A percentile compares a stretch with the other conserved stretches of the same genome.
These are phyloP conservation scores for Gliomastix tumulicola DNA, from an alignment of 2,329 filamentous ascomycete genomes.

Conservation along the genomic window DNA sequence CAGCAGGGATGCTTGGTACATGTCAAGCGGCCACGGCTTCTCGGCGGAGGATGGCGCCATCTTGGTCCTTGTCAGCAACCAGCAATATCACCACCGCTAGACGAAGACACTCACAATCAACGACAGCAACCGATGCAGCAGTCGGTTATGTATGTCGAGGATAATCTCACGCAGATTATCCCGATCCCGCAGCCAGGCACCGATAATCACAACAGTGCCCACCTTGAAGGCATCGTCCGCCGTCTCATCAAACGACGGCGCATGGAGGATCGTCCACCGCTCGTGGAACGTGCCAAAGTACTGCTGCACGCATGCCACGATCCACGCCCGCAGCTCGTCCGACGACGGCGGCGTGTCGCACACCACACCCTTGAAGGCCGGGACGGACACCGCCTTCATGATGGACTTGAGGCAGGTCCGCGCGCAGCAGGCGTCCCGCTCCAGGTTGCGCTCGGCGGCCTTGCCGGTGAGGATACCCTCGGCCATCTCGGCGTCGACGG, in stretches of 20 bases:
- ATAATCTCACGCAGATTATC: slow-evolving; percentile 14
- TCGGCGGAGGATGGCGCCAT: slow-evolving; percentile 1
- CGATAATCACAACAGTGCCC: slow-evolving; percentile 27
- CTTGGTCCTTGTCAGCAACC: neutral
- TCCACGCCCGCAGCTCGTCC: slow-evolving; percentile 8
- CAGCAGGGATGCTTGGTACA: slow-evolving; percentile 25
- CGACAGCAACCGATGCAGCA: slow-evolving; percentile 14
- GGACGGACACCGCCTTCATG: neutral
- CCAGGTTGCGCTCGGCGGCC: neutral
- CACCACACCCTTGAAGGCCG: neutral
- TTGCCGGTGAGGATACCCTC: neutral
- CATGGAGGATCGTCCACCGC: slow-evolving; percentile 31
- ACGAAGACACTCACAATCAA: slow-evolving; percentile 8
- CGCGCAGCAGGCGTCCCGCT: neutral
- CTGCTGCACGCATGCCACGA: slow-evolving; percentile 11
- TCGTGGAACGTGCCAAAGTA: slow-evolving; percentile 34
- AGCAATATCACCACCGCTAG: neutral
- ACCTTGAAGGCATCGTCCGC: slow-evolving; percentile 15
- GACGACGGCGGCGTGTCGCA: neutral
- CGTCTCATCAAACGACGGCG: slow-evolving; percentile 22
- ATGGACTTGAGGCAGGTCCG: slow-evolving; percentile 1
- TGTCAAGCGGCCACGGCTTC: slow-evolving; percentile 17
- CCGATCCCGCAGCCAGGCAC: slow-evolving; percentile 25
- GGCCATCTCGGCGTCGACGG: neutral
- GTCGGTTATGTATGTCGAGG: slow-evolving; percentile 18